These are phyloP conservation scores for Pholiota conissans DNA, from an alignment of 768 basidiomycete species.

Conservation along the genomic window DNA sequence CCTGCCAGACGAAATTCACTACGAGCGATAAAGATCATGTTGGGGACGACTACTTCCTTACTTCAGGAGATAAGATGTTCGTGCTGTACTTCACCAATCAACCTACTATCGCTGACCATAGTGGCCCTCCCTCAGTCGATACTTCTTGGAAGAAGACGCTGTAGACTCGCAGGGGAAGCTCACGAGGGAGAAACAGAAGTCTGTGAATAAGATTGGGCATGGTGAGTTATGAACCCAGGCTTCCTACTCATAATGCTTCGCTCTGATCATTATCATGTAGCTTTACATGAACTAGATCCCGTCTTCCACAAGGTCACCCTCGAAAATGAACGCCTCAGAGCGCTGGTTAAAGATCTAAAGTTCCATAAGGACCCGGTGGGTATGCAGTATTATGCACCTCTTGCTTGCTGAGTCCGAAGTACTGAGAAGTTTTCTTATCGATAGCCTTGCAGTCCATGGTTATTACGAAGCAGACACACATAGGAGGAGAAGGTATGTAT, in stretches of 20 bases:
- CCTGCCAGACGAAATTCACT: constrained; percentile 81
- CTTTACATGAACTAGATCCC: constrained; percentile 83
- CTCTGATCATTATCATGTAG: constrained; percentile 36
- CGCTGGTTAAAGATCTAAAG: constrained; percentile 73
- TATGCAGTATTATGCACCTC: constrained; percentile 29
- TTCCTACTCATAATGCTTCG: background rate
- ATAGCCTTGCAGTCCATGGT: constrained; percentile 91
- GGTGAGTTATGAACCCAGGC: constrained; percentile 44
- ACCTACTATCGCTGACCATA: background rate
- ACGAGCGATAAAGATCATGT: constrained; percentile 76
- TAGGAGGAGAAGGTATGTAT: constrained; percentile 83
- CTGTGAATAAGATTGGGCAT: constrained; percentile 96
- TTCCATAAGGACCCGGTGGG: constrained; percentile 87
- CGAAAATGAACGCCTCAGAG: constrained; percentile 69
- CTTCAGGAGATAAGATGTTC: constrained; percentile 87
- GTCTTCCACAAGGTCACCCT: constrained; percentile 78
- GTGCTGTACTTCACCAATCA: constrained; percentile 10
- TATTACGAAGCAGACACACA: constrained; percentile 91
- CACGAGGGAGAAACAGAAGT: constrained; percentile 64
- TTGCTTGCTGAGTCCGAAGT: background rate
- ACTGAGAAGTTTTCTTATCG: background rate
- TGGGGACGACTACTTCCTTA: constrained; percentile 92
- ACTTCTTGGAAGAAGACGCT: constrained; percentile 91
- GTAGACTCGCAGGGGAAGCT: constrained; percentile 70
- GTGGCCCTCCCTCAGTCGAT: constrained; percentile 53